phyloP scores from a whole-genome alignment of 148 eudicot species.

The Selenicereus undatus region DNA sequence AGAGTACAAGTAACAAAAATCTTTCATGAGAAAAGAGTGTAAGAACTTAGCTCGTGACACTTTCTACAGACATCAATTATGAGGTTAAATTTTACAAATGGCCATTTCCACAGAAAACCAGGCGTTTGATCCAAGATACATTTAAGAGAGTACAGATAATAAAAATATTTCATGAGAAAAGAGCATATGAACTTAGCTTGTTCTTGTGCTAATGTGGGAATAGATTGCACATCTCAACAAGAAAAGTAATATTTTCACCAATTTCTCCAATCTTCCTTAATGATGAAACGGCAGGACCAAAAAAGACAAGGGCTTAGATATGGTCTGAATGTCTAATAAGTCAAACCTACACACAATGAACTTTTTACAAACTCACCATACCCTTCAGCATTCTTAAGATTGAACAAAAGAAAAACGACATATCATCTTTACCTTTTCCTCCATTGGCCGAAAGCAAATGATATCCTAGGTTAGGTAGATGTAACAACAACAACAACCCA shows the following conservation, averaged over 20 bases:
- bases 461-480: neutral
- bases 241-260: neutral
- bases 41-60: neutral
- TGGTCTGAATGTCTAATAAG: neutral
- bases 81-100: slow-evolving; percentile 3
- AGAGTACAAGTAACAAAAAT: neutral
- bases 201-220: neutral
- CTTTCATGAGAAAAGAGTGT: neutral
- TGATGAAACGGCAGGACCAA: neutral
- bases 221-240: neutral
- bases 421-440: too few relatives aligned
- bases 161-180: neutral
- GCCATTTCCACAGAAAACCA: neutral
- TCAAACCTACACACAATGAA: neutral
- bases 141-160: too few relatives aligned
- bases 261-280: neutral
- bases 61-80: slow-evolving; percentile 20
- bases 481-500: neutral
- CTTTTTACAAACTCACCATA: neutral
- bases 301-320: neutral
- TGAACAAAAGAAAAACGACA: too few relatives aligned
- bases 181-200: neutral
- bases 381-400: neutral
- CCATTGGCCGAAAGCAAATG: neutral
- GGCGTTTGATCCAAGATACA: neutral